Evolutionary conservation across 2,329 filamentous ascomycete species (phyloP).

Genomic region (Colletotrichum aenigma): DNA sequence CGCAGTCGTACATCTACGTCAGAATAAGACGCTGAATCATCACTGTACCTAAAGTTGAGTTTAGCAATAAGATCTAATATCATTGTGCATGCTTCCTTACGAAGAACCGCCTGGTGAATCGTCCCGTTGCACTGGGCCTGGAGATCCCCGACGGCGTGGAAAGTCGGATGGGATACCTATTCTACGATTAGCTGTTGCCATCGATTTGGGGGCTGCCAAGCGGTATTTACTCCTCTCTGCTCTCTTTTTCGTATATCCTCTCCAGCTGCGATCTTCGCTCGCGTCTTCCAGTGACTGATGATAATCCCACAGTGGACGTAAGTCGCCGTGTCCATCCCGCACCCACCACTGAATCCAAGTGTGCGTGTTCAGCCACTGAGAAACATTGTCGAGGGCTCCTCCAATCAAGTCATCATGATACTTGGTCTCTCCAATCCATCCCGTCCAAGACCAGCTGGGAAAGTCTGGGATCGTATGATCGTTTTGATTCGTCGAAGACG

Average conservation of each 20-base stretch:
- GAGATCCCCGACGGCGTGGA: neutral
- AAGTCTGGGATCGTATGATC: slow-evolving; percentile 23
- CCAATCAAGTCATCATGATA: slow-evolving; percentile 25
- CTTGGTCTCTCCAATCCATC: slow-evolving; percentile 29
- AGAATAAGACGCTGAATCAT: neutral
- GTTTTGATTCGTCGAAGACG: neutral
- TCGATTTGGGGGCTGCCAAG: rapidly evolving
- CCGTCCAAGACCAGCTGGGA: slow-evolving; percentile 40
- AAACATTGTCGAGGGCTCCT: slow-evolving; percentile 29
- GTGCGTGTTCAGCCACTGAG: slow-evolving; percentile 34
- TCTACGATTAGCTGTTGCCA: neutral
- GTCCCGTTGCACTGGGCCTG: neutral
- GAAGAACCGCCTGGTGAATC: neutral
- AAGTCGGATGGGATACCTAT: neutral
- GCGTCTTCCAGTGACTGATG: neutral
- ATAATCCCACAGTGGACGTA: slow-evolving; percentile 31
- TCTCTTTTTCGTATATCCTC: neutral
- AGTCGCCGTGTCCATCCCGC: slow-evolving; percentile 31
- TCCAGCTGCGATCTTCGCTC: neutral
- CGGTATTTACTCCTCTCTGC: neutral
- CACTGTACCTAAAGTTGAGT: neutral
- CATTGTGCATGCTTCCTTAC: neutral
- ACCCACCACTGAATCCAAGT: slow-evolving; percentile 41
- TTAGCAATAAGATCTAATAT: neutral
- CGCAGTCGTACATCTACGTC: neutral